phyloP scores from a whole-genome alignment of 2,329 filamentous ascomycete genomes.

The Hymenoscyphus repandus region DNA sequence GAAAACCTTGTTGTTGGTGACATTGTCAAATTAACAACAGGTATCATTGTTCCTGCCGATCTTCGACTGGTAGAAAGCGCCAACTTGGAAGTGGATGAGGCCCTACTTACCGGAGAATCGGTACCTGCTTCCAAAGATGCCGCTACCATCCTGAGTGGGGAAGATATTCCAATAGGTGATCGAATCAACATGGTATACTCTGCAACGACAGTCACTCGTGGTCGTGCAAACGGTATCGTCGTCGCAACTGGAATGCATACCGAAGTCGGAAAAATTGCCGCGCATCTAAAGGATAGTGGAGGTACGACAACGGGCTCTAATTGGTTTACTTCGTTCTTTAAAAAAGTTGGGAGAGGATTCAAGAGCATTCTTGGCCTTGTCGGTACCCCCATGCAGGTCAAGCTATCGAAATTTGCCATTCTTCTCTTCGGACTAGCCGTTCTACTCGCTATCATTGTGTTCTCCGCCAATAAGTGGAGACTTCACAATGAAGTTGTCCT shows the following conservation, averaged over 20 bases:
- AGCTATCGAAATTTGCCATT: conserved; percentile 79
- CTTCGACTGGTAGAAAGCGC: conserved; percentile 59
- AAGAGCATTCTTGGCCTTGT: conserved; percentile 58
- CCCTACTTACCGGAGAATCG: conserved; percentile 69
- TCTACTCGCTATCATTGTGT: conserved; percentile 56
- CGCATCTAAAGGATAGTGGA: conserved; percentile 52
- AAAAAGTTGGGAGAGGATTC: conserved; percentile 38
- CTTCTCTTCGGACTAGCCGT: conserved; percentile 70
- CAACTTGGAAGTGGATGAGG: conserved; percentile 73
- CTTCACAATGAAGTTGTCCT: conserved; percentile 53
- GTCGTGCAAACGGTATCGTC: conserved; percentile 64
- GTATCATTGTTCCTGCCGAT: conserved; percentile 67
- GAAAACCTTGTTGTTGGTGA: conserved; percentile 61
- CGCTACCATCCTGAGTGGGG: conserved; percentile 43
- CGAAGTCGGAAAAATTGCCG: conserved; percentile 72
- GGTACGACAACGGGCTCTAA: conserved; percentile 45
- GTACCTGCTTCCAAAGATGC: conserved; percentile 62
- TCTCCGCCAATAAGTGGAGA: conserved; percentile 50
- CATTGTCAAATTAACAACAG: conserved; percentile 55
- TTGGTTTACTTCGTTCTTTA: conserved; percentile 41
- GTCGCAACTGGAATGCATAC: conserved; percentile 68
- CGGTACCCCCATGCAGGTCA: conserved; percentile 80
- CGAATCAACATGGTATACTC: conserved; percentile 67
- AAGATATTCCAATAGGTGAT: conserved; percentile 59
- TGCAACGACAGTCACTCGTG: conserved; percentile 66